These are phyloP conservation scores for Hemisphaericaspora subhashii DNA, from an alignment of 1,139 yeast genomes.

Conservation along the genomic window DNA sequence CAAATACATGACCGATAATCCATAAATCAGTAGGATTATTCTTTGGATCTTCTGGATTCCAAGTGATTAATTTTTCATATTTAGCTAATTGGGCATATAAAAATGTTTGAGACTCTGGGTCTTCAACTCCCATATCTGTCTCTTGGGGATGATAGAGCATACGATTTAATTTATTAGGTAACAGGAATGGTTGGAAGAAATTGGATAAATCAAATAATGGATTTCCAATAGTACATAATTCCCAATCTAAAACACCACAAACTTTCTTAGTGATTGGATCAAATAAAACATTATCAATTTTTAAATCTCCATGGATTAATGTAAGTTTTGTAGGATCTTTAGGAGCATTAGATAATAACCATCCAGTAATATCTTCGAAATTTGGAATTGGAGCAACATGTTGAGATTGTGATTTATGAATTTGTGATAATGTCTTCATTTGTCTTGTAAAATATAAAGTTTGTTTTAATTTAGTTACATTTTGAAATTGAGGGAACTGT, in stretches of 20 bases:
- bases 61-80: constrained; percentile 17
- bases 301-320: constrained; percentile 68
- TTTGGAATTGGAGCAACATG: constrained; percentile 53
- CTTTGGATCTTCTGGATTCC: constrained; percentile 34
- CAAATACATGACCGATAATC: constrained; percentile 61
- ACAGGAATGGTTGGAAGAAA: constrained; percentile 55
- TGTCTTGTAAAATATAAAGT: constrained; percentile 57
- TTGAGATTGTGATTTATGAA: constrained; percentile 52
- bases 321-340: constrained; percentile 47
- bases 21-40: constrained; percentile 48
- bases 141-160: constrained; percentile 30
- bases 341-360: constrained; percentile 46
- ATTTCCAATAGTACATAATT: constrained; percentile 66
- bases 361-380: constrained; percentile 43
- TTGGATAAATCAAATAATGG: constrained; percentile 66
- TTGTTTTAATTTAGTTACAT: constrained; percentile 20
- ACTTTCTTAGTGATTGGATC: constrained; percentile 51
- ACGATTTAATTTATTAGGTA: constrained; percentile 39
- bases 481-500: constrained; percentile 49
- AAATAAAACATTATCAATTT: constrained; percentile 61
- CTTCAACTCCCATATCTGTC: constrained; percentile 38
- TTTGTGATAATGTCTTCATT: constrained; percentile 47
- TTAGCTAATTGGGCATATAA: constrained; percentile 27
- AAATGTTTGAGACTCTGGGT: constrained; percentile 25
- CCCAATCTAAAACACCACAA: constrained; percentile 68